A percentile compares a stretch with the other conserved stretches of the same genome.
phyloP scores from a whole-genome alignment of 352 stramenopile genomes.

The Pythium brachiatum region DNA sequence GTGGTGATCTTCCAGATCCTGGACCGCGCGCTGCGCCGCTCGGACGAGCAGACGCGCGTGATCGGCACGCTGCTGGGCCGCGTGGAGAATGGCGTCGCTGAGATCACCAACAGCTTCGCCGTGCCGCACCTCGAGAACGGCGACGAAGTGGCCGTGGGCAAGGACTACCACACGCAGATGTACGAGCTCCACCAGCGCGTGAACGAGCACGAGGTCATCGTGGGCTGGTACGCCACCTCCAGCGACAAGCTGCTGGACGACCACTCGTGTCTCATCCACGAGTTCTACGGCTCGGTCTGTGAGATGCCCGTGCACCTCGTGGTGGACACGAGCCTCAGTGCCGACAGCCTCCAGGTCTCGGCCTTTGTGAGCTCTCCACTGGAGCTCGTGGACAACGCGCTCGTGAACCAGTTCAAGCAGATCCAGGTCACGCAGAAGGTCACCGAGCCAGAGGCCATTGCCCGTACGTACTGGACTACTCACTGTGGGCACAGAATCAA shows the following conservation, averaged over 20 bases:
- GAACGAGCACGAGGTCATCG: slow-evolving; percentile 93
- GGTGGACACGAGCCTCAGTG: slow-evolving; percentile 89
- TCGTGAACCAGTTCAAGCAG: slow-evolving; percentile 94
- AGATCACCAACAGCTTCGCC: slow-evolving; percentile 96
- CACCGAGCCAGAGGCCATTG: slow-evolving; percentile 93
- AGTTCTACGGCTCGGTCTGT: slow-evolving; percentile 96
- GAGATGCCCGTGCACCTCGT: slow-evolving; percentile 93
- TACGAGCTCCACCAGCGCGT: slow-evolving; percentile 93
- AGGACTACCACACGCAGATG: slow-evolving; percentile 98
- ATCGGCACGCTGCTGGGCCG: slow-evolving; percentile 97
- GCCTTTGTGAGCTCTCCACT: slow-evolving; percentile 91
- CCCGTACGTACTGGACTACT: slow-evolving; percentile 51
- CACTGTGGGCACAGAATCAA: not conserved
- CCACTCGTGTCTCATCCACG: slow-evolving; percentile 96
- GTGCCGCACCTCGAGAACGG: slow-evolving; percentile 96
- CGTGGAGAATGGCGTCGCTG: slow-evolving; percentile 79
- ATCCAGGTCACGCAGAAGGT: slow-evolving; percentile 91
- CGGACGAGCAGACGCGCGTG: slow-evolving; percentile 92
- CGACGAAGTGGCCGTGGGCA: slow-evolving; percentile 96
- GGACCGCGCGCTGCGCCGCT: slow-evolving; percentile 94
- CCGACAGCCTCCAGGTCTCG: slow-evolving; percentile 84
- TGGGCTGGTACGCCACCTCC: slow-evolving; percentile 96
- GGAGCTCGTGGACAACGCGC: slow-evolving; percentile 83
- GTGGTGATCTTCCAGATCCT: slow-evolving; percentile 97
- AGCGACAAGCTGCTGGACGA: slow-evolving; percentile 82